Base-by-base conservation (phyloP, 495 filamentous ascomycete genomes). In the Parmelia sp. region DNA sequence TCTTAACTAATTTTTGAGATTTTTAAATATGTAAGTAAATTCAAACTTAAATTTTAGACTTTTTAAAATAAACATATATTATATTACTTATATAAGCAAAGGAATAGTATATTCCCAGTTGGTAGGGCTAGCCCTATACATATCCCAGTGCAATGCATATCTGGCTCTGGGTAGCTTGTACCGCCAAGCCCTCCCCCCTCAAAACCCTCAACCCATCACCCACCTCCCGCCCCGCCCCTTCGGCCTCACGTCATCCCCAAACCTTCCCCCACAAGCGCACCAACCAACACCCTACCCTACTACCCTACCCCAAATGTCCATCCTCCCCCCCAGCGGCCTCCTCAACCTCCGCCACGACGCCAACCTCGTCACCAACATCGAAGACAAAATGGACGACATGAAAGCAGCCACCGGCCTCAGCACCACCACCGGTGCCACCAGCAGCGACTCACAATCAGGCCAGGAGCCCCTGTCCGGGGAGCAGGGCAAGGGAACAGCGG, bases 391-490 rank as follows among this genome's bases (percentile, higher is more conserved):
- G 62, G 62, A 64, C 37, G 35, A 23, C 21, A 9, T 58, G 15
- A 58, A 49, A 36, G 42, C 39, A 19, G 53, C 55, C 17, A 64
- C 62, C 27, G 57, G 57, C 15, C 33, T 55, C 12, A 29, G 47
- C 14, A 19, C 55, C 10, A n/a, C 21, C 31, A 6, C 31, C 1
- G 56, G 35, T 36, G 4, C 35, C 10, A 5, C 35, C 10, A 36
- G 5, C 35, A 36, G n/a, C 35, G 35, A 36, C 35, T 4, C 4
- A 36, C 10, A 36, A 36, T 36, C 66, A 6, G 66, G 66, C 47
- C 49, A 68, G 35, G 66, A 68, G 44, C 66, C 66, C 7, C 23
- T 68, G 12, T 68, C 66, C 9, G 66, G 66, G 19, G 58, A 68
- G 12, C 36, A 62, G 36, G 66, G 66, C 7, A 19, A 36, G 6